Evolutionary conservation across 352 stramenopile genomes (phyloP), one percentile per base, ranked within the genome.

Genomic region (Globisporangium sylvaticum): DNA sequence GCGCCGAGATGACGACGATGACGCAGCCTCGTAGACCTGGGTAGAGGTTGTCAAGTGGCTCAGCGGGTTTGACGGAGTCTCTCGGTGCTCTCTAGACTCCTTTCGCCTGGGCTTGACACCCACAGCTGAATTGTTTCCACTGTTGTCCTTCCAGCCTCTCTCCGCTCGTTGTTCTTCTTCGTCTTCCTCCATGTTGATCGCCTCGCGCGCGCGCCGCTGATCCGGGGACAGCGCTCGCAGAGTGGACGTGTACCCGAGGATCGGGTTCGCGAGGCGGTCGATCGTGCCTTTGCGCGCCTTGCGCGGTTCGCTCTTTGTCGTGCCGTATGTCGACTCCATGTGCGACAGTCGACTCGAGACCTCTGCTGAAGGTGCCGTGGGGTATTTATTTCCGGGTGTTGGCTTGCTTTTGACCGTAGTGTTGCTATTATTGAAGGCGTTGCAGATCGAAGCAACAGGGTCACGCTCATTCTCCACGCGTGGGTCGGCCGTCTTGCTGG

Each of bases 291-390:
- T 86, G 9, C 79, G 74, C 7, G 80, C 71, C 52, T 87, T 89
- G 50, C 77, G 68, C 18, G 74, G 73, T n/a, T 73, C 72, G 7
- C 62, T 63, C 24, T 69, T 72, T 7, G 71, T 76, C 1, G 82
- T 92, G 18, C 85, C 85, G 60, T 94, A 94, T 14, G 72, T 82
- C 31, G 72, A 76, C 62, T 86, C 82, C 73, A 94, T 86, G 61
- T 89, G 67, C 0, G 78, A 78, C 1, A 91, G 61, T 1, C 83
- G 79, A 8, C 71, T 65, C 1, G 66, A 39, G 12, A 63, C 53
- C 39, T 70, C 53, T 5, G 27, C 12, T 29, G 29, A 25, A 9
- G 29, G 15, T 1, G 20, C 9, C 0, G 18, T 24, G 1, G 22
- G 18, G 1, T 55, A 18, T 62, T 46, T 64, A 53, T 64, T 52